Percentiles rank a stretch among this genome's conserved stretches.
These are phyloP conservation scores for Fagopyrum homotropicum DNA, from an alignment of 148 eudicot genomes.

Conservation along the genomic window DNA sequence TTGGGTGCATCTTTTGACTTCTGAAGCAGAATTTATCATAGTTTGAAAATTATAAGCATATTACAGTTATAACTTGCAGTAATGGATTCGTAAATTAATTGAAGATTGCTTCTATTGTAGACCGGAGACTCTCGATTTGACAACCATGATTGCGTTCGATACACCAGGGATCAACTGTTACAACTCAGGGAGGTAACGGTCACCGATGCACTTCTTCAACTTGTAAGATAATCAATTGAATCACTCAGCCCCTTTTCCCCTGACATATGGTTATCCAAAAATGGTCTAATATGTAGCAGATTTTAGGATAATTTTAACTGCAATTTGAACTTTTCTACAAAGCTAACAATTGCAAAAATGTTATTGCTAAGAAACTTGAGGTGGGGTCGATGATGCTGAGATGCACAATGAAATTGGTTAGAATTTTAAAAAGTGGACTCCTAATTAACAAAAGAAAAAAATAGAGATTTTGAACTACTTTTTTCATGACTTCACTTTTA, in stretches of 20 bases:
- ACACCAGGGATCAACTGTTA: slow-evolving; percentile 65
- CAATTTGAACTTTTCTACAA: neutral
- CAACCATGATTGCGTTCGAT: slow-evolving; percentile 66
- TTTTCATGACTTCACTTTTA: neutral
- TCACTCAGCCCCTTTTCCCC: neutral
- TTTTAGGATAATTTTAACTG: neutral
- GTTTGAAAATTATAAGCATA: neutral
- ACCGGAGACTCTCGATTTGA: slow-evolving; percentile 80
- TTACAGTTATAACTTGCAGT: neutral
- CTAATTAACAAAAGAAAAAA: neutral
- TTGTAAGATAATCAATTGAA: neutral
- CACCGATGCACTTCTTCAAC: neutral
- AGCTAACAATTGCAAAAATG: neutral
- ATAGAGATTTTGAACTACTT: neutral
- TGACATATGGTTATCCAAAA: no score
- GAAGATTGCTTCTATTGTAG: slow-evolving; percentile 21
- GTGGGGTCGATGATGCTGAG: neutral
- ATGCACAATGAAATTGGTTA: neutral
- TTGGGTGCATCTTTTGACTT: neutral
- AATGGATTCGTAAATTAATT: neutral
- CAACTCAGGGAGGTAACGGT: slow-evolving; percentile 75
- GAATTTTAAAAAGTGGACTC: neutral
- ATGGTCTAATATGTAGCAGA: neutral
- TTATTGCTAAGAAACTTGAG: neutral
- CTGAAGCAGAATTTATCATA: neutral